These are phyloP conservation scores for Tolypocladium guangdongense DNA, from an alignment of 2,329 filamentous ascomycete genomes.

Conservation along the genomic window DNA sequence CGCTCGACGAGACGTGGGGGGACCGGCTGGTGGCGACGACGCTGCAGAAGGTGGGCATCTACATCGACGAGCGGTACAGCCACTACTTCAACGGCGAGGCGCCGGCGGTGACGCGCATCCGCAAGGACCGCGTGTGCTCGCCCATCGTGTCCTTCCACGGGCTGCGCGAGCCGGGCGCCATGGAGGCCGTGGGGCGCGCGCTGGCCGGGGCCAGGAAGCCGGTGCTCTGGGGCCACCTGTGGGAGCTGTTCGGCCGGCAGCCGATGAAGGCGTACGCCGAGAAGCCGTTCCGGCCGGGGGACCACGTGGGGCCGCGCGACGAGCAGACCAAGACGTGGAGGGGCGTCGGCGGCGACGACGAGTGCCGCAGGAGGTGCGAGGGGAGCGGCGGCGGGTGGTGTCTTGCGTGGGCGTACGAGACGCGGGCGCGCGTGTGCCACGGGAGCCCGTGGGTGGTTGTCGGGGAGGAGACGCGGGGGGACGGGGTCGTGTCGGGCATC, in stretches of 20 bases:
- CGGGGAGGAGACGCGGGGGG: slow-evolving; percentile 19
- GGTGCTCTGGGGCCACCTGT: slow-evolving; percentile 39
- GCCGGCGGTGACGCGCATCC: slow-evolving; percentile 37
- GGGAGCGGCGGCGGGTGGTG: slow-evolving; percentile 26
- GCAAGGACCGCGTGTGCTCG: slow-evolving; percentile 38
- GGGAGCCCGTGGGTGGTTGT: slow-evolving; percentile 39
- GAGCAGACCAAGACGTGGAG: slow-evolving; percentile 27
- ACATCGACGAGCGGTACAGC: slow-evolving; percentile 43
- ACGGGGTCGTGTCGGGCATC: slow-evolving; percentile 19
- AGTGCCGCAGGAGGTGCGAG: slow-evolving; percentile 31
- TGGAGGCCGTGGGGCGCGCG: slow-evolving; percentile 31
- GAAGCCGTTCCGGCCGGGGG: slow-evolving; percentile 21
- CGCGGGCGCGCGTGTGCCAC: slow-evolving; percentile 26
- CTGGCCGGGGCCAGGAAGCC: slow-evolving; percentile 28
- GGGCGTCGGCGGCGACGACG: slow-evolving; percentile 26
- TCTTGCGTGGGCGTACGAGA: slow-evolving; percentile 41
- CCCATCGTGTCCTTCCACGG: slow-evolving; percentile 45
- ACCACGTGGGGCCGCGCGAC: slow-evolving; percentile 40
- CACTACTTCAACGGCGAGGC: slow-evolving; percentile 46
- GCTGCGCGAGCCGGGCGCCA: slow-evolving; percentile 31
- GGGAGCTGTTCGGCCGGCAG: slow-evolving; percentile 34
- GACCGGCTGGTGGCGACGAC: slow-evolving; percentile 43
- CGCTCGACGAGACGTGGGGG: slow-evolving; percentile 40
- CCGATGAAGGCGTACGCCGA: slow-evolving; percentile 25
- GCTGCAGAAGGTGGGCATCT: slow-evolving; percentile 40